Conservation (phyloP, 768 basidiomycete genomes). For the Lactarius indigo region DNA sequence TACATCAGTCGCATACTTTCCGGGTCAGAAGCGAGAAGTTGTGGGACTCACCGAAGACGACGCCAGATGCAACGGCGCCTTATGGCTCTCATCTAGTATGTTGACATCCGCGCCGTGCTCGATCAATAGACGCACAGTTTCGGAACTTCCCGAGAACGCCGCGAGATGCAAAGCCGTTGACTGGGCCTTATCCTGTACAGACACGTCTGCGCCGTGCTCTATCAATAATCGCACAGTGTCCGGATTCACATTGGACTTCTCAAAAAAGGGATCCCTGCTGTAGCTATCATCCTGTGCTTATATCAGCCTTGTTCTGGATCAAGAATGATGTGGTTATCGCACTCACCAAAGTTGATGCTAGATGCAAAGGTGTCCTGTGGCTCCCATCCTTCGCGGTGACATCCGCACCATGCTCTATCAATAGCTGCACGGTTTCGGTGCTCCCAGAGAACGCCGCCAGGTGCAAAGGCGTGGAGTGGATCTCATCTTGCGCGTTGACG, state of each 20-base stretch:
- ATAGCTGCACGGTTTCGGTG: too few relatives aligned
- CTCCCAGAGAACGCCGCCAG: too few relatives aligned
- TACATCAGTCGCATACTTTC: too few relatives aligned
- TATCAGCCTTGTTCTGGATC: not conserved
- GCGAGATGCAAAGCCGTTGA: not conserved
- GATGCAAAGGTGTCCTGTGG: not conserved
- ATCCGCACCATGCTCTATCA: not conserved
- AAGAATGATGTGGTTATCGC: not conserved
- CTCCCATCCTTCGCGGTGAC: not conserved
- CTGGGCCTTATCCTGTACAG: not conserved
- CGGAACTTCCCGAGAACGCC: too few relatives aligned
- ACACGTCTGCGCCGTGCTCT: not conserved
- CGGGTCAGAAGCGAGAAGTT: too few relatives aligned
- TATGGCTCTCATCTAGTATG: not conserved
- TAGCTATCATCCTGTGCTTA: not conserved
- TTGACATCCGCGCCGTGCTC: not conserved
- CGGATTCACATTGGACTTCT: too few relatives aligned
- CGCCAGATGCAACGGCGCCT: not conserved
- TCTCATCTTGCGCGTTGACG: too few relatives aligned
- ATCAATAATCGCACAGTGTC: not conserved
- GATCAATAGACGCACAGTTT: not conserved
- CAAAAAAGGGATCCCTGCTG: too few relatives aligned
- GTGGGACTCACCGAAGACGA: too few relatives aligned
- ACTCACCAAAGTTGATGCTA: not conserved
- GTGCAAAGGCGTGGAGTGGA: too few relatives aligned